Evolutionary conservation across 1,139 yeast genomes (phyloP).

Genomic region (Candida glucosophila): DNA sequence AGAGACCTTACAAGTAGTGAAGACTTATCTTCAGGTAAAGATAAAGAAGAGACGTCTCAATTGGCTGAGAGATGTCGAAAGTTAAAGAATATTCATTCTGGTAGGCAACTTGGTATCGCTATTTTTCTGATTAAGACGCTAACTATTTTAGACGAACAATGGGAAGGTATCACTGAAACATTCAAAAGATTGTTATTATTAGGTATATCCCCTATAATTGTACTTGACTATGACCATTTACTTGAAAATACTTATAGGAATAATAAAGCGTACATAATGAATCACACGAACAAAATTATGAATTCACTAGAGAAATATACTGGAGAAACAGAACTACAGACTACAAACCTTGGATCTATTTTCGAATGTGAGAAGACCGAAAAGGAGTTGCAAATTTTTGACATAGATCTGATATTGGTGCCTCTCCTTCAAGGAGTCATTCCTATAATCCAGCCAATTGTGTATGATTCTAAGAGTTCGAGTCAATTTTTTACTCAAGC

Average conservation of each 20-base stretch:
- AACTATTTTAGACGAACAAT: conserved; percentile 18
- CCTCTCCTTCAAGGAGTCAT: conserved; percentile 40
- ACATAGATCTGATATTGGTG: conserved; percentile 26
- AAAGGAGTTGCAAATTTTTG: conserved; percentile 11
- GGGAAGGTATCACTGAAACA: conserved; percentile 42
- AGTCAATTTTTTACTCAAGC: conserved; percentile 24
- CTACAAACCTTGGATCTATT: conserved; percentile 21
- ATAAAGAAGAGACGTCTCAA: conserved; percentile 20
- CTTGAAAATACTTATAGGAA: conserved; percentile 19
- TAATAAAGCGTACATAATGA: conserved; percentile 23
- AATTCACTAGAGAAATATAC: conserved; percentile 15
- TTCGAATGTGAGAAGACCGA: conserved; percentile 9
- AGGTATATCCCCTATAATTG: conserved; percentile 34
- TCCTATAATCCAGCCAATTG: conserved; percentile 57
- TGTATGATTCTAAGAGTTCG: conserved; percentile 29
- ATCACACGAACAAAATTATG: conserved; percentile 25
- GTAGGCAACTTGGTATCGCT: conserved; percentile 47
- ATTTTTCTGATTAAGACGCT: conserved; percentile 39
- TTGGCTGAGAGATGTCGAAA: too few species aligned
- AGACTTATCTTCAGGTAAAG: not conserved
- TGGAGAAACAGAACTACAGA: conserved; percentile 18
- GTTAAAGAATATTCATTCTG: conserved; percentile 30
- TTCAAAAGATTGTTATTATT: conserved; percentile 39
- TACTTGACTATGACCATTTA: conserved; percentile 28
- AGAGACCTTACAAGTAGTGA: conserved; percentile 7